These are phyloP conservation scores for Ampelomyces quisqualis DNA, from an alignment of 2,329 filamentous ascomycete species.

Conservation along the genomic window DNA sequence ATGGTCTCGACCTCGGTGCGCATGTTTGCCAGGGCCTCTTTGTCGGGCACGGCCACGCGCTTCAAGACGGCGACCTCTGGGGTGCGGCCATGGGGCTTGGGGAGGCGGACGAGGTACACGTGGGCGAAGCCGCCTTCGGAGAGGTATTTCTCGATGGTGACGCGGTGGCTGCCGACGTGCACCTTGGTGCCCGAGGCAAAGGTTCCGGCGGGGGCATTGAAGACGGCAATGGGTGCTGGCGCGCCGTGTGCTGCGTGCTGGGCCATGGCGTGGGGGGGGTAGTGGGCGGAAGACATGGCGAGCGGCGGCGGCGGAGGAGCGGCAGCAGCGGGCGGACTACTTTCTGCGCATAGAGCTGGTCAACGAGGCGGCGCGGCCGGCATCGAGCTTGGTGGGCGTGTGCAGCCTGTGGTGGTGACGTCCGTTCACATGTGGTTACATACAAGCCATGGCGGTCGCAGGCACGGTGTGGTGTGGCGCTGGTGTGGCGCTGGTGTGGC, in stretches of 20 bases:
- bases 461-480: slow-evolving; percentile 17
- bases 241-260: slow-evolving; percentile 42
- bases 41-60: slow-evolving; percentile 93
- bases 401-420: slow-evolving; percentile 13
- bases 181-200: slow-evolving; percentile 95
- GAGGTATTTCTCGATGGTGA: slow-evolving; percentile 94
- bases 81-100: slow-evolving; percentile 68
- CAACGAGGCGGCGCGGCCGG: slow-evolving; percentile 5
- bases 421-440: slow-evolving; percentile 12
- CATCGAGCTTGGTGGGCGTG: too few relatives aligned
- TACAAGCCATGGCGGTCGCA: slow-evolving; percentile 21
- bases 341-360: slow-evolving; percentile 34
- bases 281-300: slow-evolving; percentile 44
- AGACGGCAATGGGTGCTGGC: slow-evolving; percentile 29
- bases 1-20: slow-evolving; percentile 98
- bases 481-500: background rate
- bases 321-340: slow-evolving; percentile 33
- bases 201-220: slow-evolving; percentile 63
- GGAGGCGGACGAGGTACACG: slow-evolving; percentile 91
- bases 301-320: slow-evolving; percentile 38
- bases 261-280: slow-evolving; percentile 38
- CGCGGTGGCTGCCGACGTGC: slow-evolving; percentile 87
- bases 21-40: slow-evolving; percentile 92
- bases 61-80: slow-evolving; percentile 85
- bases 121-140: slow-evolving; percentile 98